phyloP scores from a whole-genome alignment of 371 early-diverging fungal genomes.

The Rhizopus sp. region DNA sequence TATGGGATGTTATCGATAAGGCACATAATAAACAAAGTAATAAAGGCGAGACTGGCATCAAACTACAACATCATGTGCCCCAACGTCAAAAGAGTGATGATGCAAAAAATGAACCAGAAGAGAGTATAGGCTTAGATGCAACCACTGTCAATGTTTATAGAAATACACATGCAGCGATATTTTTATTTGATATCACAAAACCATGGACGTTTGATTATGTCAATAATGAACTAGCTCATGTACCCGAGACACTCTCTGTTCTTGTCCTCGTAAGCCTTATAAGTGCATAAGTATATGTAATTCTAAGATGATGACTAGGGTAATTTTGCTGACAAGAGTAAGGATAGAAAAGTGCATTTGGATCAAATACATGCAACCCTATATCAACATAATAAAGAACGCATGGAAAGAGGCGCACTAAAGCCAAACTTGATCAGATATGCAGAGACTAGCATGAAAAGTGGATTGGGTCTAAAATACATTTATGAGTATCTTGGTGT shows the following conservation, averaged over 20 bases:
- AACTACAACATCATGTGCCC: conserved; percentile 38
- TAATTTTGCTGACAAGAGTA: conserved; percentile 49
- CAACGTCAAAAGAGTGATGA: neutral
- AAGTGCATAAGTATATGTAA: no score
- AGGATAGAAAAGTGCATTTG: conserved; percentile 35
- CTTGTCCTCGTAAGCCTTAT: conserved; percentile 52
- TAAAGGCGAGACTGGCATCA: conserved; percentile 34
- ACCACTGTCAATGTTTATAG: conserved; percentile 67
- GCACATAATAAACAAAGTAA: conserved; percentile 39
- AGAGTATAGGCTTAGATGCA: conserved; percentile 57
- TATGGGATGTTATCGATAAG: conserved; percentile 74
- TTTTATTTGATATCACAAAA: conserved; percentile 65
- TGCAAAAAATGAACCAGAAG: conserved; percentile 1
- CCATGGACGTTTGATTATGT: conserved; percentile 70
- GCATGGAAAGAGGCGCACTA: conserved; percentile 44
- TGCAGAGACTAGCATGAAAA: conserved; percentile 61
- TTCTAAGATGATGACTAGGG: conserved; percentile 27
- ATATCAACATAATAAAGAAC: conserved; percentile 45
- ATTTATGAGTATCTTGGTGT: conserved; percentile 65
- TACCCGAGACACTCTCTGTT: conserved; percentile 59
- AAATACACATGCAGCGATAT: conserved; percentile 60
- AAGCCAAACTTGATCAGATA: conserved; percentile 65
- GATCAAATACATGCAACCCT: conserved; percentile 44
- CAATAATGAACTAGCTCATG: conserved; percentile 44
- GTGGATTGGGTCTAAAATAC: conserved; percentile 63